Conservation (phyloP, 2,329 filamentous ascomycete genomes). For the Cryphonectria nitschkei region DNA sequence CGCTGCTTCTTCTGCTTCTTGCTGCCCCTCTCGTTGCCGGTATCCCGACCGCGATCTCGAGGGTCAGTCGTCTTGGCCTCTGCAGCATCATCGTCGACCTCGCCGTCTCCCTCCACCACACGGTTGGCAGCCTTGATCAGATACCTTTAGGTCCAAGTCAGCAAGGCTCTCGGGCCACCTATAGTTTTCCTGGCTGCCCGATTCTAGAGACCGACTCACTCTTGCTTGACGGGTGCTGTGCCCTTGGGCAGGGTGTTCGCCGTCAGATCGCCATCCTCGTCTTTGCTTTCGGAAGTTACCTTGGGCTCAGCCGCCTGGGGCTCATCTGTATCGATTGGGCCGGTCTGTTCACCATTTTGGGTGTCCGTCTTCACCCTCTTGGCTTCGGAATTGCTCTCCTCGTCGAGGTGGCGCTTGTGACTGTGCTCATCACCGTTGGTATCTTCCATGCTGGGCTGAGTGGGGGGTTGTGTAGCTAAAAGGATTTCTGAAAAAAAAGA, state of each 20-base stretch:
- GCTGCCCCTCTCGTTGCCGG: conserved; percentile 39
- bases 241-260: conserved; percentile 23
- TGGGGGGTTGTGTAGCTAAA: neutral
- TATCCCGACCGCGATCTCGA: conserved; percentile 34
- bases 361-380: conserved; percentile 63
- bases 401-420: conserved; percentile 28
- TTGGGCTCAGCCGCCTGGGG: neutral
- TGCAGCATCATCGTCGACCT: conserved; percentile 53
- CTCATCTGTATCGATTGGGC: conserved; percentile 17
- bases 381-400: conserved; percentile 39
- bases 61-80: conserved; percentile 44
- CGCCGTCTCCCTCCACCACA: conserved; percentile 32
- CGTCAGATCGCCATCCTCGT: conserved; percentile 31
- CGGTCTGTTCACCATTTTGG: conserved; percentile 27
- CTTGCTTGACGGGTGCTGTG: conserved; percentile 69
- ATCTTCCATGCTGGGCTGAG: conserved; percentile 16
- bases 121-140: conserved; percentile 43
- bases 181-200: neutral
- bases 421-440: conserved; percentile 26
- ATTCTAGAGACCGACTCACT: conserved; percentile 52
- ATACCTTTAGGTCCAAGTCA: conserved; percentile 41
- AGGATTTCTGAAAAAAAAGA: neutral
- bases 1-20: conserved; percentile 54
- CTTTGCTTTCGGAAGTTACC: neutral
- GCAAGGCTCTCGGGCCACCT: conserved; percentile 18